Conservation (phyloP, 306 rosid species). For the Ceratonia siliqua region DNA sequence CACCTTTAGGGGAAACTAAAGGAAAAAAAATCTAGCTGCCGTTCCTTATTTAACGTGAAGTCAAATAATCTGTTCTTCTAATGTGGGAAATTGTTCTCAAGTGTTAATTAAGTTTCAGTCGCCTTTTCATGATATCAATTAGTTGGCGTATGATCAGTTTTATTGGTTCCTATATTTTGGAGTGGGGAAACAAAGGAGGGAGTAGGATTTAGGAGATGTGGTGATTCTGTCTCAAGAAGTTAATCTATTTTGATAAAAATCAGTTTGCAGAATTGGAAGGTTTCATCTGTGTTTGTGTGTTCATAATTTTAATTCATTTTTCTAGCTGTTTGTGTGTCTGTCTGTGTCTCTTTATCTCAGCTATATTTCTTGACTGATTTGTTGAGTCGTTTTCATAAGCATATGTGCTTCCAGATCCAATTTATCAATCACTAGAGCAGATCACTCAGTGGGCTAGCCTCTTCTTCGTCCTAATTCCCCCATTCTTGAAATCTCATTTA, state of each 20-base stretch:
- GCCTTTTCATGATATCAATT: neutral
- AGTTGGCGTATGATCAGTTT: neutral
- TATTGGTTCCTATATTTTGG: neutral
- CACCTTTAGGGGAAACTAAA: neutral
- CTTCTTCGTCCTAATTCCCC: neutral
- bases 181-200: neutral
- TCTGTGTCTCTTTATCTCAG: no score
- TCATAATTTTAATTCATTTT: neutral
- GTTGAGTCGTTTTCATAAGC: no score
- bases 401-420: no score
- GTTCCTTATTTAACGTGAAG: neutral
- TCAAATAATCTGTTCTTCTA: neutral
- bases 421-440: no score
- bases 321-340: no score
- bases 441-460: no score
- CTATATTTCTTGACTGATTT: no score
- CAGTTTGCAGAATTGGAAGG: no score
- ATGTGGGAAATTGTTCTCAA: neutral
- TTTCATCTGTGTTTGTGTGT: no score
- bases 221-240: neutral
- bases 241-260: neutral
- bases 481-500: neutral
- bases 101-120: neutral
- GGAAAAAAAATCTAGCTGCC: neutral
- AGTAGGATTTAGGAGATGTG: neutral